Conservation (phyloP, 1,139 yeast genomes). For the Ogataea hybrid region DNA sequence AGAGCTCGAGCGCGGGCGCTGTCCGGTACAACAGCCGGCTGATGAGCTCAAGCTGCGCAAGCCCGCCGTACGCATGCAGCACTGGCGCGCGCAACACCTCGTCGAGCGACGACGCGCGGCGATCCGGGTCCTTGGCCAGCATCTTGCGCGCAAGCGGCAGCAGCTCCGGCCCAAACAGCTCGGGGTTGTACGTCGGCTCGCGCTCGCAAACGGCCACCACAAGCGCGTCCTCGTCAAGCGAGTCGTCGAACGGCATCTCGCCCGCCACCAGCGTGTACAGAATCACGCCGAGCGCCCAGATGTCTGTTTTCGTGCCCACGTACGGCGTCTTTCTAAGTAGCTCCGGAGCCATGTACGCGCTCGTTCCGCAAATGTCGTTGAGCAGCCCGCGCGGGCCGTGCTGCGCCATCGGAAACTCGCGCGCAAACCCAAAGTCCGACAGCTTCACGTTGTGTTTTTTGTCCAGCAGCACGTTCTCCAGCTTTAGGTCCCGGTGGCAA, state of each 20-base stretch:
- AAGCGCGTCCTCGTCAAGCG: constrained; percentile 64
- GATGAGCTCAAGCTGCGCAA: constrained; percentile 39
- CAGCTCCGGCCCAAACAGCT: constrained; percentile 46
- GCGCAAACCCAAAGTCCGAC: constrained; percentile 91
- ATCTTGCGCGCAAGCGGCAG: constrained; percentile 47
- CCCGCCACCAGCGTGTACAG: constrained; percentile 87
- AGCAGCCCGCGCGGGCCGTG: constrained; percentile 36
- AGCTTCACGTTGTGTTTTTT: constrained; percentile 67
- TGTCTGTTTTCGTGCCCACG: constrained; percentile 79
- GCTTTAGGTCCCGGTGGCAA: constrained; percentile 85
- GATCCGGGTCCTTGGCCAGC: constrained; percentile 63
- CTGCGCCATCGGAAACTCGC: constrained; percentile 51
- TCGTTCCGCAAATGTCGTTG: constrained; percentile 90
- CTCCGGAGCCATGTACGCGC: constrained; percentile 97
- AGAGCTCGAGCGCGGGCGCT: constrained; percentile 31
- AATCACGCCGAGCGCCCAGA: constrained; percentile 94
- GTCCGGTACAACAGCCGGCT: constrained; percentile 42
- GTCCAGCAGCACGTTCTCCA: constrained; percentile 81
- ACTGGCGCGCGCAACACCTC: constrained; percentile 65
- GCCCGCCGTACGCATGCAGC: constrained; percentile 48
- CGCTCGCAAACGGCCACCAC: constrained; percentile 58
- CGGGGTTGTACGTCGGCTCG: constrained; percentile 56
- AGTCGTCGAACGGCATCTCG: constrained; percentile 89
- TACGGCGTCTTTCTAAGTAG: constrained; percentile 65
- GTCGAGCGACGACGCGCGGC: constrained; percentile 55